A percentile compares a stretch with the other conserved stretches of the same genome.
These are phyloP conservation scores for Gossypium mustelinum DNA, from an alignment of 345 rosid genomes.

Conservation along the genomic window DNA sequence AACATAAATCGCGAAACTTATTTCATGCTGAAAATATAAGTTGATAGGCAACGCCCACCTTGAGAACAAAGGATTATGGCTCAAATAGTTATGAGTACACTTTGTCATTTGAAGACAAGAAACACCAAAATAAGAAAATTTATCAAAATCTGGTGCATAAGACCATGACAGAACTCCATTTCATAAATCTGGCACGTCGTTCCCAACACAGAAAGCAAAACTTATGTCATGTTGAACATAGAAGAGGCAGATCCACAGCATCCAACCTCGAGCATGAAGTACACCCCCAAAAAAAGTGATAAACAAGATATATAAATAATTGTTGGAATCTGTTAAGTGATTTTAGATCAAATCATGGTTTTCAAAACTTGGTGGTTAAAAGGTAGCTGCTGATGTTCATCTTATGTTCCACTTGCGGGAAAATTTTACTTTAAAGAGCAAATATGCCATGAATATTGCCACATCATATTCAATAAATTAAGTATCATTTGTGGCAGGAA, in stretches of 20 bases:
- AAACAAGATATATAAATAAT: not conserved
- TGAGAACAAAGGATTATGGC: not conserved
- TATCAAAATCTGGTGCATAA: conserved; percentile 1
- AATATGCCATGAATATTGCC: not conserved
- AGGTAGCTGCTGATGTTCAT: not conserved
- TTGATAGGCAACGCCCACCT: not conserved
- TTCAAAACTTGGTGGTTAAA: not conserved
- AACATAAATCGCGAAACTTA: not conserved
- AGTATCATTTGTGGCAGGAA: not conserved
- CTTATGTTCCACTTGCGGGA: conserved; percentile 7
- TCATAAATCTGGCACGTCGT: not conserved
- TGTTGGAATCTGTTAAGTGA: not conserved
- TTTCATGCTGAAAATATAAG: not conserved
- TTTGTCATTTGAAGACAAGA: not conserved
- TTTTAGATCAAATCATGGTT: not conserved
- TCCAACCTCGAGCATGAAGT: not conserved
- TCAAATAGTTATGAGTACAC: not conserved
- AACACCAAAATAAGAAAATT: not conserved
- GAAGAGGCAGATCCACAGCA: not conserved
- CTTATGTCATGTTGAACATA: not conserved
- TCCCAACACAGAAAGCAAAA: not conserved
- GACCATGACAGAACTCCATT: not conserved
- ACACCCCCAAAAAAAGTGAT: not conserved
- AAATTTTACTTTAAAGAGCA: not conserved
- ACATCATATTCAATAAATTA: not conserved